phyloP scores from a whole-genome alignment of 257 asterid genomes.

The Nicotiana noctiflora region DNA sequence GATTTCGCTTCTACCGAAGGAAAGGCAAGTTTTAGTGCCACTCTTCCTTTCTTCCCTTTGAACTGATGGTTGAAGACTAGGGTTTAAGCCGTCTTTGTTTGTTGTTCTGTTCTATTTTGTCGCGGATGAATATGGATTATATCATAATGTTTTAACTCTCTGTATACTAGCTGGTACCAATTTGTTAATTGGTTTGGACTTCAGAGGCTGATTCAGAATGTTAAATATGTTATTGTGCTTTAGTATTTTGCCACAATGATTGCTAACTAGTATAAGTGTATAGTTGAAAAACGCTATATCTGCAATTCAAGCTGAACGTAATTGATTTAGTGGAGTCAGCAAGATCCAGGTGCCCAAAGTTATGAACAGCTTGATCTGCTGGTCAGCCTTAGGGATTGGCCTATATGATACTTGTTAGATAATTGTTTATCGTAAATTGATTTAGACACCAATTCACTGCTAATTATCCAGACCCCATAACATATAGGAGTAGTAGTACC shows the following conservation, averaged over 20 bases:
- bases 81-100: not conserved
- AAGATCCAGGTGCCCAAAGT: too few species aligned
- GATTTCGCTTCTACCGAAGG: constrained; percentile 89
- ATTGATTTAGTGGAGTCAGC: too few species aligned
- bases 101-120: not conserved
- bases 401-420: too few species aligned
- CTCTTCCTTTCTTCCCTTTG: not conserved
- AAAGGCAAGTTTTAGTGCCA: constrained; percentile 37
- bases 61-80: not conserved
- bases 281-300: too few species aligned
- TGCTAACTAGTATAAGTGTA: not conserved
- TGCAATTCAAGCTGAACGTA: too few species aligned
- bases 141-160: not conserved
- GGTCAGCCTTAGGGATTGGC: too few species aligned
- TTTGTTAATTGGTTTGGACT: not conserved
- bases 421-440: too few species aligned
- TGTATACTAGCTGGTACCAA: not conserved
- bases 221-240: not conserved
- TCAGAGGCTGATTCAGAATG: too few species aligned
- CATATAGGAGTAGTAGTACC: not conserved
- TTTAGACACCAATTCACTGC: not conserved
- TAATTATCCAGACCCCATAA: not conserved
- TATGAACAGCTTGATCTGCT: too few species aligned
- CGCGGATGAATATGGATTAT: too few species aligned
- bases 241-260: too few species aligned